A percentile compares a stretch with the other conserved stretches of the same genome.
Evolutionary conservation across 495 filamentous ascomycete species (phyloP).

Genomic region (Clavariopsis aquatica): DNA sequence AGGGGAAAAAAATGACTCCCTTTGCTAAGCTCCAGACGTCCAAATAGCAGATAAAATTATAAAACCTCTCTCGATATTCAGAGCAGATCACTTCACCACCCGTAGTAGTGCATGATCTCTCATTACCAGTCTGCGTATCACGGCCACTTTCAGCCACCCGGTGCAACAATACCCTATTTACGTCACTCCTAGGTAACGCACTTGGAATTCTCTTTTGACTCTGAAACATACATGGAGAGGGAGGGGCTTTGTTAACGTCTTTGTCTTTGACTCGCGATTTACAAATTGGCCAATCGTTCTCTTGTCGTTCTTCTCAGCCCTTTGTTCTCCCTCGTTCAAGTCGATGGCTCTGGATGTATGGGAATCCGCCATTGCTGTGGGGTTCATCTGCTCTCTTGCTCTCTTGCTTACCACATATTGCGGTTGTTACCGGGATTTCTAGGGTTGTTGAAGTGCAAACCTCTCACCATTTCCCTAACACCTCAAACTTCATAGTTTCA

Average conservation of each 20-base stretch:
- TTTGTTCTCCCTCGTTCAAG: neutral
- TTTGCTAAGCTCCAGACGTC: neutral
- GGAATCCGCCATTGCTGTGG: neutral
- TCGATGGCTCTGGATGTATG: neutral
- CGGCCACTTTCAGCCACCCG: neutral
- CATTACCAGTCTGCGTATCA: too few species aligned
- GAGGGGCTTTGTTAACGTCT: neutral
- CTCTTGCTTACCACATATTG: neutral
- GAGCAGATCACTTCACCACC: neutral
- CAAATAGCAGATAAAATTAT: neutral
- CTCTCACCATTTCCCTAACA: too few species aligned
- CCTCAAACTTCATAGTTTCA: too few species aligned
- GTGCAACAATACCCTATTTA: neutral
- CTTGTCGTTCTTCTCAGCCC: neutral
- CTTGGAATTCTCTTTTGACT: neutral
- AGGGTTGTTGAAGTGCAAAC: too few species aligned
- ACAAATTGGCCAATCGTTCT: neutral
- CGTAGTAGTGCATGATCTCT: too few species aligned
- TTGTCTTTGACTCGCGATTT: neutral
- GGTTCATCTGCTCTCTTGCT: neutral
- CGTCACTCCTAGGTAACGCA: neutral
- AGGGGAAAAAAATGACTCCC: neutral
- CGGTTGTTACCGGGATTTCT: neutral
- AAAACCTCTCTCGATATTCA: neutral
- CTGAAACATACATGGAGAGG: neutral